Percentiles rank a stretch among this genome's conserved stretches.
These are phyloP conservation scores for Microdochium nivale DNA, from an alignment of 2,329 filamentous ascomycete species.

Conservation along the genomic window DNA sequence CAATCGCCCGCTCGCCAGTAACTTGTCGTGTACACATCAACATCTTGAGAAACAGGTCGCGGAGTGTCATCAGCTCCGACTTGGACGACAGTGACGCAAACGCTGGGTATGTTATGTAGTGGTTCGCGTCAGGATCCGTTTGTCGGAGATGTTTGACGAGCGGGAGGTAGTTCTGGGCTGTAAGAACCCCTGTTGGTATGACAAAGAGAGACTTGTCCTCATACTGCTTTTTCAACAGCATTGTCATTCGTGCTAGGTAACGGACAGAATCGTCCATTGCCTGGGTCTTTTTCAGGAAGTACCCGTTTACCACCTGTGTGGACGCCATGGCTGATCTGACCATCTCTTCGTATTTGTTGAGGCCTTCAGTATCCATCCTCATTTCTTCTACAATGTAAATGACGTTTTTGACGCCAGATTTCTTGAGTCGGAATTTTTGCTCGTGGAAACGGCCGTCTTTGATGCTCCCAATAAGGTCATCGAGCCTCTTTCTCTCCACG, in stretches of 20 bases:
- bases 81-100: conserved; percentile 69
- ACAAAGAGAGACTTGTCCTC: conserved; percentile 47
- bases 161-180: conserved; percentile 56
- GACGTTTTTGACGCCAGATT: conserved; percentile 66
- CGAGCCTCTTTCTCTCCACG: conserved; percentile 70
- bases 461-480: conserved; percentile 72
- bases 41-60: conserved; percentile 76
- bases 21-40: conserved; percentile 72
- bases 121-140: conserved; percentile 38
- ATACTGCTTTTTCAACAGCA: conserved; percentile 57
- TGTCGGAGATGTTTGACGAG: conserved; percentile 50
- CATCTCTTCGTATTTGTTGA: conserved; percentile 53
- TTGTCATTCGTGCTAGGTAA: conserved; percentile 67
- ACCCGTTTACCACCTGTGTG: conserved; percentile 71
- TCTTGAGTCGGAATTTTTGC: conserved; percentile 71
- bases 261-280: conserved; percentile 71
- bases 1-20: conserved; percentile 68
- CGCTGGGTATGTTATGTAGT: conserved; percentile 60
- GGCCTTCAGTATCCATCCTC: conserved; percentile 43
- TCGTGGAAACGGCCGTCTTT: conserved; percentile 78
- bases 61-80: conserved; percentile 62
- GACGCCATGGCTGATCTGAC: conserved; percentile 67
- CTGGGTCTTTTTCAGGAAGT: conserved; percentile 67
- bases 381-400: conserved; percentile 74
- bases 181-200: conserved; percentile 57